phyloP scores from a whole-genome alignment of 495 filamentous ascomycete genomes.

The Penicillium arizonense region DNA sequence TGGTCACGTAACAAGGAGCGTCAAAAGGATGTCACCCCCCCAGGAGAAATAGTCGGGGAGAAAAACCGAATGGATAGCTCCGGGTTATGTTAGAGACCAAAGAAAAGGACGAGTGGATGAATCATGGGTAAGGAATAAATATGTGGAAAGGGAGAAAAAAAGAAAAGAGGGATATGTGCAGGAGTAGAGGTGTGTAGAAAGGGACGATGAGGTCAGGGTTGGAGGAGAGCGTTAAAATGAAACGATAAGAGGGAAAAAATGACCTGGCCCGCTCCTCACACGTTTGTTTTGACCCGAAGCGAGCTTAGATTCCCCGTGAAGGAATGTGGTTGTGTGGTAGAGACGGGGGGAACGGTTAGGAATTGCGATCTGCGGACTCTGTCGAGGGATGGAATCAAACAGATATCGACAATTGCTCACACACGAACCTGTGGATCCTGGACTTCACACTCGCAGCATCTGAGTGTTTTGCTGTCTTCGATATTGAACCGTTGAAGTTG shows the following conservation, averaged over 20 bases:
- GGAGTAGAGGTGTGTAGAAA: slow-evolving; percentile 17
- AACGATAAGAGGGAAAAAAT: slow-evolving; percentile 14
- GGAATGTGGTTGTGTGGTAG: slow-evolving; percentile 27
- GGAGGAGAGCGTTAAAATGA: slow-evolving; percentile 9
- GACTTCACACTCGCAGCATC: no score
- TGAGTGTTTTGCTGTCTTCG: no score
- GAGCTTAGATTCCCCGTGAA: slow-evolving; percentile 5
- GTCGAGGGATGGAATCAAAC: neutral
- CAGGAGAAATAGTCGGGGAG: slow-evolving; percentile 3
- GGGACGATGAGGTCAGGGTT: slow-evolving; percentile 35
- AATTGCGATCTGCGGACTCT: neutral
- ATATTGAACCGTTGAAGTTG: no score
- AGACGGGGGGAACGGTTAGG: slow-evolving; percentile 14
- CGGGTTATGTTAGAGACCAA: neutral
- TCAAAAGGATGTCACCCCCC: slow-evolving; percentile 7
- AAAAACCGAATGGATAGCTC: neutral
- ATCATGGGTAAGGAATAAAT: slow-evolving; percentile 7
- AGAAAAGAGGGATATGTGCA: slow-evolving; percentile 23
- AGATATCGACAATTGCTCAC: neutral
- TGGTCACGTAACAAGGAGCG: slow-evolving; percentile 1
- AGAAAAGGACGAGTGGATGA: neutral
- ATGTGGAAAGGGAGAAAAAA: slow-evolving; percentile 13
- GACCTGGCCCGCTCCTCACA: slow-evolving; percentile 3
- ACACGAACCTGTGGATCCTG: no score
- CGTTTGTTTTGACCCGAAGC: slow-evolving; percentile 36